Base-by-base conservation (phyloP, 1,139 yeast genomes). In the Suhomyces bribrorum region DNA sequence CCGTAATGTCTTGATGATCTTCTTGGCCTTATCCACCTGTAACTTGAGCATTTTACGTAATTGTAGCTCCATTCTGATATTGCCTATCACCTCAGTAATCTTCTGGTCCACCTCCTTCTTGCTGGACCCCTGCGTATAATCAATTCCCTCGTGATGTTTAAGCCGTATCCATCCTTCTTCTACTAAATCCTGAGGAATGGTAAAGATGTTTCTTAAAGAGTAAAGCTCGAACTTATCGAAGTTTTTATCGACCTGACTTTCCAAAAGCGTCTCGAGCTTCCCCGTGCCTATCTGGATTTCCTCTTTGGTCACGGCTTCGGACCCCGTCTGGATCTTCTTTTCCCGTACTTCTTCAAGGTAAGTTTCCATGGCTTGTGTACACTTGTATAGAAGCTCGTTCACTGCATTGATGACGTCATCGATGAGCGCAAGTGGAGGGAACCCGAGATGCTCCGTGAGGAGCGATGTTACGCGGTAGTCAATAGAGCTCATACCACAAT, bases 341-440 rank as follows among this genome's bases (percentile, higher is more conserved):
- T 47, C 43, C 57, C 47, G 44, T 40, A 38, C 67, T 34, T 69
- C 75, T 32, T 54, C 52, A 18, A 89, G 62, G 49, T 83, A 85
- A 31, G 73, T 73, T 56, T 88, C 95, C 66, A 89, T 75, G 2
- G 89, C 95, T 37, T 77, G 78, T 0, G 92, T 83, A 52, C 96
- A 86, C 51, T 84, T 83, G 62, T 86, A 86, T 77, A 89, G 76
- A 26, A 88, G 79, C 41, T 82, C 89, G 53, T 90, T 89, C 17
- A 87, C 95, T 1, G 90, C 87, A 60, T 89, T 89, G 53, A 90
- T 87, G 14, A 90, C 83, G 54, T 89, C 96, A 55, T 90, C 97
- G 6, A 90, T 77, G 17, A 89, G 66, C 1, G 92, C 80, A n/a
- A 89, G 74, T 0, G 97, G 96, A 7, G 95, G 87, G 54, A 79